Evolutionary conservation across 2,329 filamentous ascomycete species (phyloP).

Genomic region (Pseudofabraea citricarpa): DNA sequence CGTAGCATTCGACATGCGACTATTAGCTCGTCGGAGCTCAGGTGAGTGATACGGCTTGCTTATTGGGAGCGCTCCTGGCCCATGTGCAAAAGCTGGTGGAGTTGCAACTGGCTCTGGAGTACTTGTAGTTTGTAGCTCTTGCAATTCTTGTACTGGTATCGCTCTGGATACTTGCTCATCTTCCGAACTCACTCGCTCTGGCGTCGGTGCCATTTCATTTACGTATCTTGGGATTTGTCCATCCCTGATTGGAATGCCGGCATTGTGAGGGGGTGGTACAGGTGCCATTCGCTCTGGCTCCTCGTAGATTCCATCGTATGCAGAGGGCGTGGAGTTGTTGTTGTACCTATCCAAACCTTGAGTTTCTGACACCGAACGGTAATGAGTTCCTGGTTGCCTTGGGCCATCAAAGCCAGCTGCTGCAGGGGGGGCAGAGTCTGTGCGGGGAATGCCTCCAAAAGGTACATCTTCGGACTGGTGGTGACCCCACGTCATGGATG

Average conservation of each 20-base stretch:
- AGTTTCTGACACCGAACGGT: slow-evolving; percentile 28
- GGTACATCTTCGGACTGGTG: slow-evolving; percentile 11
- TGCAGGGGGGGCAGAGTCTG: slow-evolving; percentile 46
- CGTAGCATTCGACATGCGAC: slow-evolving; percentile 77
- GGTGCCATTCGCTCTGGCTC: slow-evolving; percentile 9
- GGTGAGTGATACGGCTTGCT: slow-evolving; percentile 69
- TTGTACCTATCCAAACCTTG: slow-evolving; percentile 21
- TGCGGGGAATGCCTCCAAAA: slow-evolving; percentile 28
- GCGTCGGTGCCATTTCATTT: slow-evolving; percentile 40
- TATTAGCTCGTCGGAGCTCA: slow-evolving; percentile 76
- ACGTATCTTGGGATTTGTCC: slow-evolving; percentile 32
- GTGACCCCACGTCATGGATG: slow-evolving; percentile 34
- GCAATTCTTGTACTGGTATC: slow-evolving; percentile 45
- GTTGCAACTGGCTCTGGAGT: slow-evolving; percentile 67
- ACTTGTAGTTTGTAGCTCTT: slow-evolving; percentile 51
- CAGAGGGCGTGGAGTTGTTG: slow-evolving; percentile 9
- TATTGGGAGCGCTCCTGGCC: slow-evolving; percentile 63
- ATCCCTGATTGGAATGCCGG: slow-evolving; percentile 7
- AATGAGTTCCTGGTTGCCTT: slow-evolving; percentile 11
- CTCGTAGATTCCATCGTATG: slow-evolving; percentile 24
- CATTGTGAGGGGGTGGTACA: slow-evolving; percentile 21
- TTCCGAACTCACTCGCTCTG: slow-evolving; percentile 52
- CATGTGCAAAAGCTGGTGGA: slow-evolving; percentile 77
- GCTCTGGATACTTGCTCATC: slow-evolving; percentile 40
- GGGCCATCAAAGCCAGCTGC: slow-evolving; percentile 18